Evolutionary conservation across 441 rosid genomes (phyloP), one percentile per base, ranked within the genome.

Genomic region (Pelargonium fulgidum): DNA sequence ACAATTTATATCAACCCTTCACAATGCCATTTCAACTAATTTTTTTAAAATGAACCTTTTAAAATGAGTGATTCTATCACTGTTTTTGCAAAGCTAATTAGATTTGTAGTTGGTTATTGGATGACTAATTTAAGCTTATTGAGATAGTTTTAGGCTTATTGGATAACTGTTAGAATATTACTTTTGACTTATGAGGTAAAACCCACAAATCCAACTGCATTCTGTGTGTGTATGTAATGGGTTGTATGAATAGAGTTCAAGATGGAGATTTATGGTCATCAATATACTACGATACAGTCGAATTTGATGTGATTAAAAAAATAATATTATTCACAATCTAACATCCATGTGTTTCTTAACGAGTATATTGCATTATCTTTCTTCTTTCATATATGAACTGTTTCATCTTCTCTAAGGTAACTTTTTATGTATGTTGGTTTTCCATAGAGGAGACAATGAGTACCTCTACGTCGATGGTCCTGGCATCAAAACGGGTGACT

Each of bases 401-500:
- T 50, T 50, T 50, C 4, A 3, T 50, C 17, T 7, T 42, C 8
- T 50, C 4, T n/a, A 50, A 50, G 17, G 13, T n/a, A 50, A 50
- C 56, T 1, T 20, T 3, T 19, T 41, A 14, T 12, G 19, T 44
- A 61, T 50, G 48, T 45, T 68, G 41, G 47, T 56, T 70, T 76
- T 73, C 24, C 29, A 61, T 89, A 90, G 98, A 39, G 94, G 80
- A 20, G 88, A 85, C 41, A 83, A 85, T 56, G 86, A 83, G 52
- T 79, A 78, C 76, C 92, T 90, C 62, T 68, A 67, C 70, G 96
- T 82, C 19, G 64, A 74, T 2, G 92, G 90, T 69, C 50, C 19
- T 0, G 91, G 88, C 63, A 89, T 93, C 44, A 83, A 70, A 82
- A 85, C 83, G 10, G 89, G 88, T 0, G 96, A 93, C 78, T 71